Base-by-base conservation (phyloP, 2,329 filamentous ascomycete genomes). In the Dryadomyces sulphureus region DNA sequence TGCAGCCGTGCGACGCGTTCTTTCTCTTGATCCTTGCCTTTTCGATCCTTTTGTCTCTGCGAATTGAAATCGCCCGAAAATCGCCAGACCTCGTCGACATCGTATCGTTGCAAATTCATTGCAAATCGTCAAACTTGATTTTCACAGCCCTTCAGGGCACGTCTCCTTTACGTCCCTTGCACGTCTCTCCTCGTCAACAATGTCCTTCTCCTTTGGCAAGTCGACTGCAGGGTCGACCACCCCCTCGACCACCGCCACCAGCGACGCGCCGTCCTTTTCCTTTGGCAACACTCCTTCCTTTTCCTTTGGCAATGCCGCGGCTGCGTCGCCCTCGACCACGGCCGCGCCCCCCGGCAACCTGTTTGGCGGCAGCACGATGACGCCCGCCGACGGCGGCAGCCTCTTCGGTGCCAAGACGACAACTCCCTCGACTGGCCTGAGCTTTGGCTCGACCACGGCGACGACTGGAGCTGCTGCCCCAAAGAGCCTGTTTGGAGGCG, bases 291-390 rank as follows among this genome's bases (percentile, higher is more conserved):
- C 49, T 2, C 34, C 40, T 17, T n/a, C 43, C 8, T 70, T 72
- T 54, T 62, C 63, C 9, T 73, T 73, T 49, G 63, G 62, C 32
- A 54, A 52, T 19, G 51, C 58, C 22, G 41, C 60, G 5, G 56
- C 54, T 5, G 52, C 47, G 45, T 5, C 38, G 2, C 17, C 45
- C 17, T 4, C 40, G 2, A 5, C 45, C 21, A 20, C 39, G 4
- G 7, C 16, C 17, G 39, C 36, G 12, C 11, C 36, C 16, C 4
- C 30, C 6, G 42, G 25, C 17, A 22, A 17, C 14, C 19, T 45
- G 22, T 40, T 45, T 34, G 57, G 53, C 45, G 34, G 53, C 17
- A 34, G 35, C 34, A 46, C 48, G 7, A 24, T 38, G 5, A 47
- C 49, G 4, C 38, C 45, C 3, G 16, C 30, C 32, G 21, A 38